Base-by-base conservation (phyloP, 345 rosid genomes). In the Garcia nutans region DNA sequence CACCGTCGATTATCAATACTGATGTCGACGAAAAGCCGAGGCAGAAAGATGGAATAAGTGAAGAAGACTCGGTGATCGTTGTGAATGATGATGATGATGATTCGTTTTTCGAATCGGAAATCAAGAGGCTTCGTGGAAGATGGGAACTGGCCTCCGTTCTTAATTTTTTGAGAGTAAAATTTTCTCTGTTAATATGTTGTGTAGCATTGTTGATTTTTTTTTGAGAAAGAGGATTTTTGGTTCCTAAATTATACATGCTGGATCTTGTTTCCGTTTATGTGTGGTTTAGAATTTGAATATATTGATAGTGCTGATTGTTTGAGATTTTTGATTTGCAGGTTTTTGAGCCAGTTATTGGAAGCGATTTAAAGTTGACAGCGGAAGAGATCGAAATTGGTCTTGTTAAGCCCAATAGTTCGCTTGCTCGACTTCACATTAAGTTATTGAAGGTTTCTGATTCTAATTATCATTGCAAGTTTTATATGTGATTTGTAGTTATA, bases 111-210 rank as follows among this genome's bases (percentile, higher is more conserved):
- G 76, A 85, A 9, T 63, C 80, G 10, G 87, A 86, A 68, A 89
- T 91, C 47, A 77, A 78, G 26, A 65, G 72, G 81, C 80, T 94
- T 71, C 97, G 98, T 55, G 83, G 85, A 63, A 86, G 89, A 60
- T 94, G 98, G 98, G 97, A 94, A 77, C 92, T 94, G 37, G 98
- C 98, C 41, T 92, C 93, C 16, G 93, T 91, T 81, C 91, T 94
- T 74, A 92, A 91, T 81, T 94, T 94, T 79, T 74, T 94, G 11
- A 86, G 78, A 56, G 98, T 92, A 78, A 73, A 75, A 73, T 57
- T 41, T 41, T 41, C 31, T 60, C 7, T 10, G 15, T 55, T 31
- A n/a, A 22, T 44, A 28, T 45, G 5, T 65, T 2, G 50, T 20
- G 24, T 41, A n/a, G 52, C 52, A 20, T 47, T 50, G 73, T 65